Conservation (phyloP, 148 eudicot species). For the Rhododendron williamsianum region DNA sequence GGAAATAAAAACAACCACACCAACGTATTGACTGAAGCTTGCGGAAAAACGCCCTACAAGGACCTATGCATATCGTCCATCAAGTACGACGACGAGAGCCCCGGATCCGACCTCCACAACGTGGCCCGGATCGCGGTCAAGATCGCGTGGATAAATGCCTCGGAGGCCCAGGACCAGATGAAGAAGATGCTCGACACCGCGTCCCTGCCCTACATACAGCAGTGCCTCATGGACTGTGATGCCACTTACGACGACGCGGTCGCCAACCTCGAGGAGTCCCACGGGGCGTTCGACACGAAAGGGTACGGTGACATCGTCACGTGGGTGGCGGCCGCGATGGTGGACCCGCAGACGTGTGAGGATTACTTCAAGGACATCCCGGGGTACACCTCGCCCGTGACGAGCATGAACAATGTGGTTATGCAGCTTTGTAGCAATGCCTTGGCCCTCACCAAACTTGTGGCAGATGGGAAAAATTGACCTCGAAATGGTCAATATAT, state of each 20-base stretch:
- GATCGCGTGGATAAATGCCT: neutral
- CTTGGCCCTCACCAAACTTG: neutral
- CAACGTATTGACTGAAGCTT: neutral
- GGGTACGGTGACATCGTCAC: neutral
- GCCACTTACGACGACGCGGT: neutral
- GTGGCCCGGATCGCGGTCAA: neutral
- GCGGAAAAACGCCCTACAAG: neutral
- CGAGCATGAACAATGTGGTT: neutral
- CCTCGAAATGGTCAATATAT: neutral
- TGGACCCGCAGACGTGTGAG: constrained; percentile 3
- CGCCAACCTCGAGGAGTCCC: neutral
- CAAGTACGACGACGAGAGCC: neutral
- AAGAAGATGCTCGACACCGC: neutral
- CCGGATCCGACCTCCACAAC: neutral
- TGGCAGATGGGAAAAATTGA: neutral
- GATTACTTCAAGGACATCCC: neutral
- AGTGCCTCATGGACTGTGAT: neutral
- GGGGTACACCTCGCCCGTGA: neutral
- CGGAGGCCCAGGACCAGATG: neutral
- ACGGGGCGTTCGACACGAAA: neutral
- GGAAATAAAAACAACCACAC: neutral
- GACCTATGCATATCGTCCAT: neutral
- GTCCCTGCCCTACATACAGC: neutral
- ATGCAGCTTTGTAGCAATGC: neutral
- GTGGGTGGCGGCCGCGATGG: neutral